Percentiles rank a stretch among this genome's conserved stretches.
Evolutionary conservation across 108 stramenopile genomes (phyloP).

Genomic region (Pinguiococcus pyrenoidosus): DNA sequence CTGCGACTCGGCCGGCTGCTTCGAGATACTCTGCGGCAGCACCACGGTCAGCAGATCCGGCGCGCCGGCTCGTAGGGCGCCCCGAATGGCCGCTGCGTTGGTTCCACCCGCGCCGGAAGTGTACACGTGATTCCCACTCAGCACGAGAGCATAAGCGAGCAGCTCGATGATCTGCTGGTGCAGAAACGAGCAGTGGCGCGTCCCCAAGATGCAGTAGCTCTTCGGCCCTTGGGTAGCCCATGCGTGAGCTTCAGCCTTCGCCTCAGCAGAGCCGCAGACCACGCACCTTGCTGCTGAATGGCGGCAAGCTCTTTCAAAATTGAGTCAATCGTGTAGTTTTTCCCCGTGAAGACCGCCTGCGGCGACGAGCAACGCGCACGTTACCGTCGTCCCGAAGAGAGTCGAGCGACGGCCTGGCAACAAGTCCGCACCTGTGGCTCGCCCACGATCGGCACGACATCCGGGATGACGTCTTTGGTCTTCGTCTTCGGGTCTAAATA

Average conservation of each 20-base stretch:
- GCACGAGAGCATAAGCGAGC: conserved; percentile 74
- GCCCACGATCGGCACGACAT: no score
- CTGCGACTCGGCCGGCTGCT: conserved; percentile 65
- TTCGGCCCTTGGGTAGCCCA: conserved; percentile 68
- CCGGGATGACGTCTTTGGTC: no score
- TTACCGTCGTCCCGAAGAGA: no score
- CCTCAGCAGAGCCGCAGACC: no score
- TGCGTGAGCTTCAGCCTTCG: no score
- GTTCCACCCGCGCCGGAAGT: conserved; percentile 80
- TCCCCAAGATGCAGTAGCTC: conserved; percentile 82
- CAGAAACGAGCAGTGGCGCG: conserved; percentile 76
- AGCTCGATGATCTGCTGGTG: conserved; percentile 89
- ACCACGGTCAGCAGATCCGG: conserved; percentile 73
- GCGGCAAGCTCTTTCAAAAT: conserved; percentile 73
- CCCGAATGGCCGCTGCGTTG: conserved; percentile 50
- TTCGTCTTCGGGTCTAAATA: no score
- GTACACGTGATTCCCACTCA: conserved; percentile 78
- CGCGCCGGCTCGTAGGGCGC: conserved; percentile 69
- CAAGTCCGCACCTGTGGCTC: no score
- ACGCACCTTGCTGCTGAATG: no score
- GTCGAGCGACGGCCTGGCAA: no score
- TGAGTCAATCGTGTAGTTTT: conserved; percentile 53
- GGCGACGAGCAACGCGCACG: no score
- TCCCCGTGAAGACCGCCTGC: conserved; percentile 17
- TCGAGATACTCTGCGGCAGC: conserved; percentile 66